phyloP scores from a whole-genome alignment of 495 filamentous ascomycete species.

The Penicillium steckii region DNA sequence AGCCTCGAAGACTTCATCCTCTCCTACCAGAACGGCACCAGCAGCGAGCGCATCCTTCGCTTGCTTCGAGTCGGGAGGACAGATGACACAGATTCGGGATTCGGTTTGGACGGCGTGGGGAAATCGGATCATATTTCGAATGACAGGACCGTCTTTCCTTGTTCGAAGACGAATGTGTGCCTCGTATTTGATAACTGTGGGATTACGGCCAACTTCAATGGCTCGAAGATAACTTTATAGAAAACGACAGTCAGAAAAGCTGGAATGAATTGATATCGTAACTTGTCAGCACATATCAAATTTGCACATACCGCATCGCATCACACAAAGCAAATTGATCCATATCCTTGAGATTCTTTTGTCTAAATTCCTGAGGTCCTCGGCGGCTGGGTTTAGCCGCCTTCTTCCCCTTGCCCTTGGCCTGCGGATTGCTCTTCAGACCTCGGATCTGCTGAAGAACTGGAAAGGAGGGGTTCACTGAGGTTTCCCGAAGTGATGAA shows the following conservation, averaged over 20 bases:
- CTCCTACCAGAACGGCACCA: slow-evolving; percentile 79
- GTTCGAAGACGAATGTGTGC: slow-evolving; percentile 76
- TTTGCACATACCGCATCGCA: slow-evolving; percentile 75
- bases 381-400: slow-evolving; percentile 62
- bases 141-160: slow-evolving; percentile 74
- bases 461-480: slow-evolving; percentile 36
- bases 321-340: slow-evolving; percentile 80
- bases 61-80: slow-evolving; percentile 68
- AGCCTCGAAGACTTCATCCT: slow-evolving; percentile 78
- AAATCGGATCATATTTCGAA: slow-evolving; percentile 83
- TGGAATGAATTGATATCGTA: not conserved
- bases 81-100: slow-evolving; percentile 82
- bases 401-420: slow-evolving; percentile 39
- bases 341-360: slow-evolving; percentile 58
- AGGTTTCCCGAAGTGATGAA: slow-evolving; percentile 24
- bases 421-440: slow-evolving; percentile 33
- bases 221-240: slow-evolving; percentile 77
- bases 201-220: slow-evolving; percentile 81
- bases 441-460: slow-evolving; percentile 40
- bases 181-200: slow-evolving; percentile 79
- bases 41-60: slow-evolving; percentile 68
- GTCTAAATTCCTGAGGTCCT: slow-evolving; percentile 57
- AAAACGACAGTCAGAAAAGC: slow-evolving; percentile 12
- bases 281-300: not conserved
- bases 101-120: slow-evolving; percentile 87